Evolutionary conservation across 371 early-diverging fungal genomes (phyloP).

Genomic region (Haplosporangium sp.): DNA sequence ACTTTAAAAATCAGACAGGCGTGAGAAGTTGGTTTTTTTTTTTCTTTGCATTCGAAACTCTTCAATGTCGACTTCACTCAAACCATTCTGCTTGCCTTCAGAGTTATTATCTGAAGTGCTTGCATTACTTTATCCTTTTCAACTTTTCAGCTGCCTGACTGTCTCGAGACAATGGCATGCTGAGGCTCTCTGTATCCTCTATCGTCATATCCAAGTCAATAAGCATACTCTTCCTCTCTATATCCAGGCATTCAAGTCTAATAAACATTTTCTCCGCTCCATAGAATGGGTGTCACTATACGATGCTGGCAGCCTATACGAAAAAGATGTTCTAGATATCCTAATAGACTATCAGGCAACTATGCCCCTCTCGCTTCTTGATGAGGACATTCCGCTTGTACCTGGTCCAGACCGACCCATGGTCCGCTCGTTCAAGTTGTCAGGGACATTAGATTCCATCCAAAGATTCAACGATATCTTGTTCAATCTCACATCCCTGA

Average conservation of each 20-base stretch:
- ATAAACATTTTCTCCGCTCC: neutral
- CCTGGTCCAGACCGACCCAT: slow-evolving; percentile 4
- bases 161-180: slow-evolving; percentile 11
- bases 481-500: slow-evolving; percentile 6
- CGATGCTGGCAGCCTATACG: neutral
- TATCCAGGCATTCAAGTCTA: neutral
- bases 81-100: slow-evolving; percentile 1
- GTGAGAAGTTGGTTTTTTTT: no score
- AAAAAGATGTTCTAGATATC: slow-evolving; percentile 9
- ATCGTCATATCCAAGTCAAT: neutral
- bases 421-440: neutral
- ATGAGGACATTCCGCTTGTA: neutral
- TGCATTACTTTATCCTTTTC: neutral
- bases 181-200: slow-evolving; percentile 6
- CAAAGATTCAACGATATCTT: neutral
- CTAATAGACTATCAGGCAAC: slow-evolving; percentile 4
- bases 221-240: neutral
- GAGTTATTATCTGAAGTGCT: slow-evolving; percentile 4
- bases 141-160: neutral
- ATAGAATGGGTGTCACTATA: neutral
- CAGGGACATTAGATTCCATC: neutral
- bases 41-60: neutral
- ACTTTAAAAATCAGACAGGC: no score
- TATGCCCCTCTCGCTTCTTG: neutral
- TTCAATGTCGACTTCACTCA: neutral